These are phyloP conservation scores for Ascochyta fabae DNA, from an alignment of 2,329 filamentous ascomycete species.

Conservation along the genomic window DNA sequence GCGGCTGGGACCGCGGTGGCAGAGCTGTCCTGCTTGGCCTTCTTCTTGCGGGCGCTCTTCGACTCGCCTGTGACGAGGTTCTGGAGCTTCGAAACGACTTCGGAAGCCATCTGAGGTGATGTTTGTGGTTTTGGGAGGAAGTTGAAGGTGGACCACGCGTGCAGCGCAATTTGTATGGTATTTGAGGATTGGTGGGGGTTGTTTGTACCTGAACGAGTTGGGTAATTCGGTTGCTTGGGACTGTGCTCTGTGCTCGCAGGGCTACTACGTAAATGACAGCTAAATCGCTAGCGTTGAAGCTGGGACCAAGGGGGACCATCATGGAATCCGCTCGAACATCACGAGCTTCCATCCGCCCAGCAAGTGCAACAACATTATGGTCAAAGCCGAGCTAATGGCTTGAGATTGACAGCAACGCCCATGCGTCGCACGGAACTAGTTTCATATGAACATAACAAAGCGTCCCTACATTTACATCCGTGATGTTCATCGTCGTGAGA, in stretches of 20 bases:
- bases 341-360: neutral
- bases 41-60: slow-evolving; percentile 62
- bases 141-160: slow-evolving; percentile 23
- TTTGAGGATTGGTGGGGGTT: slow-evolving; percentile 10
- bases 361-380: neutral
- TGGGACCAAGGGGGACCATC: slow-evolving; percentile 4
- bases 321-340: slow-evolving; percentile 12
- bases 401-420: neutral
- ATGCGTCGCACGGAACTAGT: neutral
- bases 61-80: slow-evolving; percentile 63
- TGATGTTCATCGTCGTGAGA: neutral
- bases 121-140: slow-evolving; percentile 14
- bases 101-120: slow-evolving; percentile 52
- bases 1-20: slow-evolving; percentile 53
- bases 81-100: slow-evolving; percentile 68
- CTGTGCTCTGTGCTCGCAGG: slow-evolving; percentile 6
- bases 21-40: slow-evolving; percentile 52
- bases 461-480: slow-evolving; percentile 1
- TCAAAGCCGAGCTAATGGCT: neutral
- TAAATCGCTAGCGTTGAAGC: slow-evolving; percentile 8
- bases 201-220: slow-evolving; percentile 17
- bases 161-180: slow-evolving; percentile 10
- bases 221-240: slow-evolving; percentile 11
- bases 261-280: slow-evolving; percentile 15
- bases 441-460: neutral